Percentiles rank a stretch among this genome's conserved stretches.
phyloP scores from a whole-genome alignment of 2,329 filamentous ascomycete genomes.

The Nothopassalora personata region DNA sequence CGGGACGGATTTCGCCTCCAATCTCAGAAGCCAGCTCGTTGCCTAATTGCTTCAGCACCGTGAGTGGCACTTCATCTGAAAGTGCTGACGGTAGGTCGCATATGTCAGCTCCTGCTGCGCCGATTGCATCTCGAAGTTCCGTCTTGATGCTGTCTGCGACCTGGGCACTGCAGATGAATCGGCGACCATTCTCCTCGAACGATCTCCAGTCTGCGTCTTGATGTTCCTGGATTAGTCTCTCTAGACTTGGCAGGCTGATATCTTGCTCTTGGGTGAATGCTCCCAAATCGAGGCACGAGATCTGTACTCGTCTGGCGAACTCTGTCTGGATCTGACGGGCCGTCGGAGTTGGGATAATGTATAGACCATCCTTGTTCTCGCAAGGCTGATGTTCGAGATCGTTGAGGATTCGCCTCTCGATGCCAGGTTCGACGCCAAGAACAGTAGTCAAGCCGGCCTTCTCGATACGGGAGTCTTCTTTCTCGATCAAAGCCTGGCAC shows the following conservation, averaged over 20 bases:
- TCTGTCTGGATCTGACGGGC: background rate
- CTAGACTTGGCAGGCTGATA: constrained; percentile 1
- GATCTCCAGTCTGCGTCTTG: background rate
- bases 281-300: constrained; percentile 3
- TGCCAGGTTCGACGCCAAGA: constrained; percentile 8
- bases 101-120: constrained; percentile 7
- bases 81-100: constrained; percentile 5
- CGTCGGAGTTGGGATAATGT: background rate
- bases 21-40: constrained; percentile 1
- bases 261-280: constrained; percentile 4
- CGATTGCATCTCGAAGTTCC: constrained; percentile 4
- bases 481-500: constrained; percentile 4
- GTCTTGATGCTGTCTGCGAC: constrained; percentile 1
- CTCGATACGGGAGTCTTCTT: constrained; percentile 2
- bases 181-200: background rate
- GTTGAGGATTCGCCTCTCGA: constrained; percentile 1
- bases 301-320: background rate
- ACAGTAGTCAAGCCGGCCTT: constrained; percentile 3
- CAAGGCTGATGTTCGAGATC: background rate
- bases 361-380: background rate
- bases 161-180: background rate
- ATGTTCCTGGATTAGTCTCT: constrained; percentile 1
- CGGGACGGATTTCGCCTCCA: constrained; percentile 4
- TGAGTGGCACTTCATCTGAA: constrained; percentile 4
- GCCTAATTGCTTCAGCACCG: constrained; percentile 1